Base-by-base conservation (phyloP, 164 flowering plant genomes). In the Protea cynaroides region DNA sequence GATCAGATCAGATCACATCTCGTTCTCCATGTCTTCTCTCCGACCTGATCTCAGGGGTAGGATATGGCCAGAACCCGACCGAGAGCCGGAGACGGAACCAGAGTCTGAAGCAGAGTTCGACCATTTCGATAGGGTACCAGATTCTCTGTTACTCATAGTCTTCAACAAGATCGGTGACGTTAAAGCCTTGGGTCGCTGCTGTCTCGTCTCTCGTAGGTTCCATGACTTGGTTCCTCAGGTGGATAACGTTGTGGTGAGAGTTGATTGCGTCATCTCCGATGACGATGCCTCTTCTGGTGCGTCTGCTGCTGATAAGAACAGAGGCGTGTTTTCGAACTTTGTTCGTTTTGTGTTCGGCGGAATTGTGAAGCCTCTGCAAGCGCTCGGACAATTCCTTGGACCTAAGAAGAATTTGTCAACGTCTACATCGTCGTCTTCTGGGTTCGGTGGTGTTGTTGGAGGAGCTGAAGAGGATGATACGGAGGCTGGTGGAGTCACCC, bases 111-210 rank as follows among this genome's bases (percentile, higher is more conserved):
- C 21, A 57, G 60, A 10, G 62, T 47, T 64, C 64, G 97, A 90
- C 69, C 86, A 79, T 65, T 86, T 90, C 71, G 97, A 89, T 49
- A 71, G 78, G 17, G 51, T 89, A 0, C 96, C 97, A 5, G 96
- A 88, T 61, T 80, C 95, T 0, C 65, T 90, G 8, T 79, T 90
- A 54, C 82, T 90, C 10, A 62, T 88, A 2, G 73, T 90, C 22
- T 88, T 90, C 82, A 90, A 90, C 79, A 75, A 74, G 81, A 84
- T 90, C 83, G 90, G 82, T 25, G 96, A 91, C 49, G 95, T 90
- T 24, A 88, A 88, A 56, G 85, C 91, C 11, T 79, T 90, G 11
- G 97, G 97, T 47, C 82, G 95, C 8, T 90, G 97, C 80, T 85
- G 83, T 68, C 86, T 84, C 24, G 95, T 88, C 23, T 90, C 95